Percentiles rank a stretch among this genome's conserved stretches.
phyloP scores from a whole-genome alignment of 1,284 basidiomycete genomes.

The Dichomitus squalens region DNA sequence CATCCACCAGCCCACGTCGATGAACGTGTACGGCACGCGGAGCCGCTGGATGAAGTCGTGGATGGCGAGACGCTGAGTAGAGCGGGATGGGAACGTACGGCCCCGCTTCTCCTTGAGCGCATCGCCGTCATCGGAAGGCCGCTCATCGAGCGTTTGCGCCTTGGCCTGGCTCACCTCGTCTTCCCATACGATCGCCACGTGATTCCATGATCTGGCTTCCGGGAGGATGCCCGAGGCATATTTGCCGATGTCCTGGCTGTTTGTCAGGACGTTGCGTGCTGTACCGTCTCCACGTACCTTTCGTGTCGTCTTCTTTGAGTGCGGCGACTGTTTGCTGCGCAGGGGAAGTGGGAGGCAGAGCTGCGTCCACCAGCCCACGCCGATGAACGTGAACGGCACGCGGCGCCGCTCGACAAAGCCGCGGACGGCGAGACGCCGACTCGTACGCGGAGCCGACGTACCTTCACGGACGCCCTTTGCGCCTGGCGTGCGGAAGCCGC shows the following conservation, averaged over 20 bases:
- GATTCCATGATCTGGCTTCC: conserved; percentile 27
- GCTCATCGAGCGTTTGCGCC: conserved; percentile 10
- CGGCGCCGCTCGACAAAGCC: no score
- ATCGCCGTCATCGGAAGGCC: conserved; percentile 8
- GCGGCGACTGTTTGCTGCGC: not conserved
- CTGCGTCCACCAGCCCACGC: conserved; percentile 28
- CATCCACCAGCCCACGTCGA: conserved; percentile 33
- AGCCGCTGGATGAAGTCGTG: conserved; percentile 18
- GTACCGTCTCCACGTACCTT: no score
- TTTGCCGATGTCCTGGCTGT: conserved; percentile 13
- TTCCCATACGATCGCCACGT: conserved; percentile 27
- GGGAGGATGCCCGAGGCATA: no score
- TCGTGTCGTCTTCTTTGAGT: conserved; percentile 6
- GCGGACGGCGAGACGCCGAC: no score
- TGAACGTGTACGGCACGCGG: conserved; percentile 26
- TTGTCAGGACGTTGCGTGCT: conserved; percentile 15
- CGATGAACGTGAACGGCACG: conserved; percentile 23
- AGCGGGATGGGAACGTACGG: no score
- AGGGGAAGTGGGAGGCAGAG: conserved; percentile 8
- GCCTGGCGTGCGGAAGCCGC: no score
- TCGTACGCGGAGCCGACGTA: no score
- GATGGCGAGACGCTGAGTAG: conserved; percentile 15
- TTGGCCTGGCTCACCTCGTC: conserved; percentile 23
- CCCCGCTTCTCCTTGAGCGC: not conserved
- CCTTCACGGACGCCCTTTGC: no score